phyloP scores from a whole-genome alignment of 2,329 filamentous ascomycete species.

The Trichoderma atroviride region DNA sequence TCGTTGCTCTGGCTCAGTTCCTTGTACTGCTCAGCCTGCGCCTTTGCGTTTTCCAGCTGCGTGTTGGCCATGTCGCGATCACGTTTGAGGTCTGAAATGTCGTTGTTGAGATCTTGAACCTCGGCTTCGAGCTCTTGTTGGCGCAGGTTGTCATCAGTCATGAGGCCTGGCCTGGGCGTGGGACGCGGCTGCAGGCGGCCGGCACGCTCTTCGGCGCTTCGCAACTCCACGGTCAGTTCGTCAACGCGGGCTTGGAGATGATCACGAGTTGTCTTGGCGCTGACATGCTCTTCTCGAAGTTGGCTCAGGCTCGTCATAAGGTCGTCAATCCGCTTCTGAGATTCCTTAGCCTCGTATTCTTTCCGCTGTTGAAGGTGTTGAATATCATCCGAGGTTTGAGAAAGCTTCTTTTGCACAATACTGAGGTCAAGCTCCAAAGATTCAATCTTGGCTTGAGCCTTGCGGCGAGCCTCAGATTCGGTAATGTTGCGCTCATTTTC shows the following conservation, averaged over 20 bases:
- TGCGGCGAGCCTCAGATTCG: conserved; percentile 79
- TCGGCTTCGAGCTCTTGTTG: conserved; percentile 59
- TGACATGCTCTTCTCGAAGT: conserved; percentile 82
- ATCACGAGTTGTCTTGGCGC: conserved; percentile 83
- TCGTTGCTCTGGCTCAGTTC: conserved; percentile 84
- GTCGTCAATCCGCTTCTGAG: conserved; percentile 90
- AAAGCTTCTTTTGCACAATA: conserved; percentile 78
- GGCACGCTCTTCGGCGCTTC: conserved; percentile 84
- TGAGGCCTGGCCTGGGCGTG: conserved; percentile 59
- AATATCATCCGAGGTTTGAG: conserved; percentile 78
- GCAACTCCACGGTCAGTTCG: conserved; percentile 84
- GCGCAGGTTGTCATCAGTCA: conserved; percentile 47
- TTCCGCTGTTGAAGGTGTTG: conserved; percentile 83
- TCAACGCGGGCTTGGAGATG: conserved; percentile 87
- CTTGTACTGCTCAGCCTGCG: conserved; percentile 85
- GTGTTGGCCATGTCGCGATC: conserved; percentile 79
- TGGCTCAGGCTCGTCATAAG: conserved; percentile 78
- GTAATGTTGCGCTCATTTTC: conserved; percentile 88
- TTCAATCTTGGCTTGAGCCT: conserved; percentile 78
- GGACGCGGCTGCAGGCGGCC: conserved; percentile 80
- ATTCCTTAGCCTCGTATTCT: conserved; percentile 87
- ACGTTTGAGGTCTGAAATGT: conserved; percentile 83
- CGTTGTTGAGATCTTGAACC: conserved; percentile 78
- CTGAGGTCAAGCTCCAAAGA: conserved; percentile 77
- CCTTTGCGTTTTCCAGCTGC: conserved; percentile 79